Evolutionary conservation across 2,329 filamentous ascomycete species (phyloP), one percentile per base, ranked within the genome.

Genomic region (Zasmidium cellare): DNA sequence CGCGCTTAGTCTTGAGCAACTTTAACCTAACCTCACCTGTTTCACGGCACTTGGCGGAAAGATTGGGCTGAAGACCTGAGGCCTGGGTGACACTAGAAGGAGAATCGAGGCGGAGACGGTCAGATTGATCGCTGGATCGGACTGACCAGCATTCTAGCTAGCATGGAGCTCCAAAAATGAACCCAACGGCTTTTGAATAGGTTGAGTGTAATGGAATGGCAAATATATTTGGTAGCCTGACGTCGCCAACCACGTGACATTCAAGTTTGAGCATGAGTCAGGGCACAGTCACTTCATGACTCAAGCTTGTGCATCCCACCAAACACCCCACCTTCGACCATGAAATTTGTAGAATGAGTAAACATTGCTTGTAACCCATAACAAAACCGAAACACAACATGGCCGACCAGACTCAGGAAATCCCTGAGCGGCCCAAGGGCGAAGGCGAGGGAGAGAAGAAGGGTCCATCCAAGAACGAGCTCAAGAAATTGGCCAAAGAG

Each of bases 401-500:
- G 66, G 65, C 66, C 28, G 66, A 68, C 51, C 41, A 63, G 53
- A 56, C 59, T 53, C 54, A 63, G 31, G 57, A 65, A 16, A 55
- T 72, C 2, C 66, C 69, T 20, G 69, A 71, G 59, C 65, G 69
- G 50, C 69, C 68, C 23, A 71, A 71, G 53, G 67, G 67, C 18
- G 69, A 53, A 48, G 67, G 56, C 23, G 69, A 70, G 35, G 67
- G 65, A 47, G 77, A 76, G 55, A 78, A 76, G 55, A 79, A 77
- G 53, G 77, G 78, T 14, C 80, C 83, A 45, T 91, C 88, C 60
- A 92, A 96, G 79, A 92, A 87, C 76, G 91, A 87, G 16, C 78
- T 88, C 64, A 96, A 96, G 80, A 96, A 96, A 80, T 87, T 89
- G 47, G 88, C 89, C 68, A 96, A 96, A 79, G 90, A 92, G 24